Percentiles rank a stretch among this genome's conserved stretches.
These are phyloP conservation scores for Pleurotus tuoliensis DNA, from an alignment of 768 basidiomycete genomes.

Conservation along the genomic window DNA sequence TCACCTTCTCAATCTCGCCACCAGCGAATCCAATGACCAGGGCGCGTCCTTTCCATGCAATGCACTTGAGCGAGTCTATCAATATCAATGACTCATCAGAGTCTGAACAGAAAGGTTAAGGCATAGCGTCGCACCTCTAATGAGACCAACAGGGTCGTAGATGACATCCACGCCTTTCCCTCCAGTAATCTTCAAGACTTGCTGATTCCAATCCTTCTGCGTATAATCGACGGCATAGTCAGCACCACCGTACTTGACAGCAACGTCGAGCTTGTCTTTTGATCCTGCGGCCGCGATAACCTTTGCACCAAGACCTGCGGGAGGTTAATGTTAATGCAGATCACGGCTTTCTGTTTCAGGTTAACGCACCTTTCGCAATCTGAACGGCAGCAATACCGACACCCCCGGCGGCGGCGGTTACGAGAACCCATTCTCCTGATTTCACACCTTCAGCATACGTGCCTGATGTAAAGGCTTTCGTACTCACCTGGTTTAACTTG, in stretches of 20 bases:
- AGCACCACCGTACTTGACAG: slow-evolving; percentile 72
- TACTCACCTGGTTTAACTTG: slow-evolving; percentile 66
- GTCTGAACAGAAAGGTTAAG: neutral
- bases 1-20: slow-evolving; percentile 78
- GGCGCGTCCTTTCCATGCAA: slow-evolving; percentile 90
- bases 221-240: slow-evolving; percentile 83
- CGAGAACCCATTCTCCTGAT: slow-evolving; percentile 84
- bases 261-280: slow-evolving; percentile 73
- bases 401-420: slow-evolving; percentile 95
- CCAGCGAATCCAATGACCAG: slow-evolving; percentile 93
- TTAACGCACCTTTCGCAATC: slow-evolving; percentile 74
- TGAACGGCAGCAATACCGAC: slow-evolving; percentile 92
- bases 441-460: neutral
- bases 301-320: slow-evolving; percentile 77
- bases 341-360: too few relatives aligned
- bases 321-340: neutral
- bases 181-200: slow-evolving; percentile 77
- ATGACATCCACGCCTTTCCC: slow-evolving; percentile 86
- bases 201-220: slow-evolving; percentile 80
- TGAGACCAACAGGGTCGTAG: slow-evolving; percentile 83
- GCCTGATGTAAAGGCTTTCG: too few relatives aligned
- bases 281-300: slow-evolving; percentile 94
- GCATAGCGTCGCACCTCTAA: slow-evolving; percentile 44
- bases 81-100: neutral
- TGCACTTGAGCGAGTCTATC: slow-evolving; percentile 83